Conservation (phyloP, 2,329 filamentous ascomycete species). For the Parastagonospora nodorum region DNA sequence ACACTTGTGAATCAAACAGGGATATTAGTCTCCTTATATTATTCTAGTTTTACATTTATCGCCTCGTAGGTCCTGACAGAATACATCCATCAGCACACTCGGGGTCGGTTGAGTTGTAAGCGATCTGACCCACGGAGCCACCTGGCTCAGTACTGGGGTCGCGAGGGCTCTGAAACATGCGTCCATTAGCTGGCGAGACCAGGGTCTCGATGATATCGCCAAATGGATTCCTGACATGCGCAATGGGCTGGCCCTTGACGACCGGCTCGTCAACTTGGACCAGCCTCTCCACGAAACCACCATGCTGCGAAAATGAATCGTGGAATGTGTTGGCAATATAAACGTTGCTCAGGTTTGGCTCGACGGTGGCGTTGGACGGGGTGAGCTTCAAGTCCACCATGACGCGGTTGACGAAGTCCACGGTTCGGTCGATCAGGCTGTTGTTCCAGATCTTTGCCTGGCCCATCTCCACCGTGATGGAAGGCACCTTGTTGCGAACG, state of each 20-base stretch:
- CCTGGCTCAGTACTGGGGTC: conserved; percentile 46
- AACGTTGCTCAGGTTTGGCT: conserved; percentile 37
- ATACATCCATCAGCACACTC: conserved; percentile 39
- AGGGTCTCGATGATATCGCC: conserved; percentile 45
- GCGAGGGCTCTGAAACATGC: conserved; percentile 41
- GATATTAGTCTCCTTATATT: neutral
- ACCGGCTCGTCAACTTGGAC: conserved; percentile 42
- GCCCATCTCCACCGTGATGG: conserved; percentile 48
- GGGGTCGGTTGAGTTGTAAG: conserved; percentile 44
- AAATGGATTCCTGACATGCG: conserved; percentile 42
- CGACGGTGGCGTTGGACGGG: conserved; percentile 35
- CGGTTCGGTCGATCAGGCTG: conserved; percentile 42
- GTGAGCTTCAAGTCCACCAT: conserved; percentile 26
- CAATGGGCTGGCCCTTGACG: conserved; percentile 43
- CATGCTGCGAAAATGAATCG: conserved; percentile 29
- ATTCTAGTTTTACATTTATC: neutral
- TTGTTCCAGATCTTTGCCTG: conserved; percentile 46
- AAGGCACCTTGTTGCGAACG: conserved; percentile 41
- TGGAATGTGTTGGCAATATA: conserved; percentile 40
- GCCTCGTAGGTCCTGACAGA: conserved; percentile 17
- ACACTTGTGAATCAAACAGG: neutral
- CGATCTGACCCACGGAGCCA: conserved; percentile 40
- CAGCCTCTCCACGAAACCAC: conserved; percentile 36
- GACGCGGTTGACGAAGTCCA: conserved; percentile 33
- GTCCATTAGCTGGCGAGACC: conserved; percentile 37